These are phyloP conservation scores for Starmerella apis DNA, from an alignment of 805 yeast species.

Conservation along the genomic window DNA sequence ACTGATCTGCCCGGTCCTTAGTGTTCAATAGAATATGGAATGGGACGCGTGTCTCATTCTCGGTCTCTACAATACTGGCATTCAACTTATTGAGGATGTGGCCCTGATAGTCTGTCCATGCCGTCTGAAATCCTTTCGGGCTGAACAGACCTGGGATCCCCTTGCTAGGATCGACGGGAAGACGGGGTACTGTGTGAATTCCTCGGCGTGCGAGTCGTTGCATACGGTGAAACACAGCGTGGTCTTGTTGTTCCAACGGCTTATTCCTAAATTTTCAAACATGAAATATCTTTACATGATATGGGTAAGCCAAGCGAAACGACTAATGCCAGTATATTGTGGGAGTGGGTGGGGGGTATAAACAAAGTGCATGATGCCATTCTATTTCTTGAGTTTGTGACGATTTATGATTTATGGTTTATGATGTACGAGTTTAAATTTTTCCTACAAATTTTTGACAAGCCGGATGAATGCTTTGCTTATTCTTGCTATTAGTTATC, in stretches of 20 bases:
- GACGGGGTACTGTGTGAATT: slow-evolving; percentile 55
- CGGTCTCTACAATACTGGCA: slow-evolving; percentile 65
- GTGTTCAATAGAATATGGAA: slow-evolving; percentile 54
- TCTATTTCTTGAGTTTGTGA: too few relatives aligned
- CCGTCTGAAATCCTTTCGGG: slow-evolving; percentile 52
- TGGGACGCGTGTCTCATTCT: slow-evolving; percentile 64
- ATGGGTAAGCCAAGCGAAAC: not conserved
- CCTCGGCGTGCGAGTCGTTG: slow-evolving; percentile 21
- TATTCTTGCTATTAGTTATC: too few relatives aligned
- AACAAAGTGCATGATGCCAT: too few relatives aligned
- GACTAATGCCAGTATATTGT: too few relatives aligned
- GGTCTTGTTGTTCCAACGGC: not conserved
- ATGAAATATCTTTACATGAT: not conserved
- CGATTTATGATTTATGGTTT: too few relatives aligned
- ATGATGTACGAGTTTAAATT: too few relatives aligned
- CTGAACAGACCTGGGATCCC: slow-evolving; percentile 62
- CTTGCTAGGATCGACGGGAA: slow-evolving; percentile 34
- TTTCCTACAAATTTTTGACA: too few relatives aligned
- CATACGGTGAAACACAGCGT: not conserved
- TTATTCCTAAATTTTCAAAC: not conserved
- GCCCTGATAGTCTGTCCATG: slow-evolving; percentile 76
- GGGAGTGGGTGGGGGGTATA: too few relatives aligned
- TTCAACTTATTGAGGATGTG: slow-evolving; percentile 43
- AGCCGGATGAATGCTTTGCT: too few relatives aligned
- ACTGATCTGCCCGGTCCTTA: slow-evolving; percentile 53